phyloP scores from a whole-genome alignment of 495 filamentous ascomycete genomes.

The Paragyromitra xinjiangensis region DNA sequence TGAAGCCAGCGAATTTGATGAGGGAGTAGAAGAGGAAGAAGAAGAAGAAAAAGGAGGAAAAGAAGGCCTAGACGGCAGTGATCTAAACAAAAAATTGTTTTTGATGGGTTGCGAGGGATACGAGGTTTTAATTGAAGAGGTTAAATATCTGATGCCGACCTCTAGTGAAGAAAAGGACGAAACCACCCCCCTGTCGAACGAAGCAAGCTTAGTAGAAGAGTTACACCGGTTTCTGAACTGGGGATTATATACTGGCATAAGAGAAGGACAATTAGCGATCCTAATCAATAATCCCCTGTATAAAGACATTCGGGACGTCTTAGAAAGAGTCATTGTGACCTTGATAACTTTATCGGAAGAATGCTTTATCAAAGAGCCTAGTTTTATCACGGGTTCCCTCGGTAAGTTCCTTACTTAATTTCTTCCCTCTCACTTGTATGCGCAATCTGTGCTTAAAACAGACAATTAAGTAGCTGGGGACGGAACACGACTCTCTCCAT shows the following conservation, averaged over 20 bases:
- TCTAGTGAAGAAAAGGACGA: background rate
- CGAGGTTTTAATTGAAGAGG: background rate
- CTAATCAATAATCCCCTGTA: conserved; percentile 12
- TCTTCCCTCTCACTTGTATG: background rate
- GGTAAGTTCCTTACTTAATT: background rate
- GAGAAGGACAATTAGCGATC: conserved; percentile 3
- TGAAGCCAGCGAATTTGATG: background rate
- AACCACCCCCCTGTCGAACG: background rate
- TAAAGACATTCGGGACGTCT: conserved; percentile 2
- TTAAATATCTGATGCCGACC: no score
- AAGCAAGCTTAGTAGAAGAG: conserved; percentile 6
- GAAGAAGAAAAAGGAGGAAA: no score
- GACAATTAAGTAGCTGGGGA: background rate
- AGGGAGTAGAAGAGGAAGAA: no score
- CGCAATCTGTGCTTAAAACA: background rate
- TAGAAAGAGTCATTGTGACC: conserved; percentile 17
- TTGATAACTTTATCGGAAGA: conserved; percentile 19
- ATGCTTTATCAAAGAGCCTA: background rate
- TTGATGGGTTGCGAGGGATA: background rate
- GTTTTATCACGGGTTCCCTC: no score
- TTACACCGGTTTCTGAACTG: conserved; percentile 13
- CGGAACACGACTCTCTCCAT: background rate
- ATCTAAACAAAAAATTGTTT: conserved; percentile 3
- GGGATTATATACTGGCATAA: conserved; percentile 9
- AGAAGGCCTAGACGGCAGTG: background rate